A percentile compares a stretch with the other conserved stretches of the same genome.
These are phyloP conservation scores for Ceratobasidium sp. DNA, from an alignment of 1,284 basidiomycete species.

Conservation along the genomic window DNA sequence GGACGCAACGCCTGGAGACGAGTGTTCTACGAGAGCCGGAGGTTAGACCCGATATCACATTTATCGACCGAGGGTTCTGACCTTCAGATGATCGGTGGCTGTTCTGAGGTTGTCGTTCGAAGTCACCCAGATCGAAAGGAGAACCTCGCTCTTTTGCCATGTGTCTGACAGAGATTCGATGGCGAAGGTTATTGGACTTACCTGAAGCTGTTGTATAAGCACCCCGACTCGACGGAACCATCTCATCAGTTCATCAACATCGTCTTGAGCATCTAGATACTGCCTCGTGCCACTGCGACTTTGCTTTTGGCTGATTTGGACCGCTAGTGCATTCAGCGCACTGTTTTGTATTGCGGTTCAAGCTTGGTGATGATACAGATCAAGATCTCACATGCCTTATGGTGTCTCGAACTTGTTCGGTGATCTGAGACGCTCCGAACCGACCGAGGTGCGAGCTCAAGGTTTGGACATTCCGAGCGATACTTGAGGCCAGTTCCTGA, in stretches of 20 bases:
- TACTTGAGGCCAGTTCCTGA: no score
- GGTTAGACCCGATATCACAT: no score
- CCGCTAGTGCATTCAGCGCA: neutral
- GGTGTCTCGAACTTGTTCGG: no score
- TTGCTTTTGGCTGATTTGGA: neutral
- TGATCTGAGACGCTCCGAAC: no score
- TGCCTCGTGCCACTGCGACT: neutral
- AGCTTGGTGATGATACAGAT: no score
- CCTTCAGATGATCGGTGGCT: neutral
- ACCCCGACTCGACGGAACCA: neutral
- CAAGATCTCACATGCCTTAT: no score
- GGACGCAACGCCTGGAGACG: neutral
- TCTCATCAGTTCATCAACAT: neutral
- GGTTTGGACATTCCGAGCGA: no score
- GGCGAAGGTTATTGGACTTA: neutral
- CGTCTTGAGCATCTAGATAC: neutral
- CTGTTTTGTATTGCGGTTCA: no score
- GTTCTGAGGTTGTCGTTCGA: neutral
- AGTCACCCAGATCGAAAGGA: neutral
- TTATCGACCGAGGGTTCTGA: neutral
- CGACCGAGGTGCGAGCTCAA: no score
- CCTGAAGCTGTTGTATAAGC: neutral
- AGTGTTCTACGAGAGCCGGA: neutral
- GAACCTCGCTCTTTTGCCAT: neutral
- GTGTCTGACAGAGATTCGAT: no score